These are phyloP conservation scores for Podila minutissima DNA, from an alignment of 192 early-diverging fungal genomes.

Conservation along the genomic window DNA sequence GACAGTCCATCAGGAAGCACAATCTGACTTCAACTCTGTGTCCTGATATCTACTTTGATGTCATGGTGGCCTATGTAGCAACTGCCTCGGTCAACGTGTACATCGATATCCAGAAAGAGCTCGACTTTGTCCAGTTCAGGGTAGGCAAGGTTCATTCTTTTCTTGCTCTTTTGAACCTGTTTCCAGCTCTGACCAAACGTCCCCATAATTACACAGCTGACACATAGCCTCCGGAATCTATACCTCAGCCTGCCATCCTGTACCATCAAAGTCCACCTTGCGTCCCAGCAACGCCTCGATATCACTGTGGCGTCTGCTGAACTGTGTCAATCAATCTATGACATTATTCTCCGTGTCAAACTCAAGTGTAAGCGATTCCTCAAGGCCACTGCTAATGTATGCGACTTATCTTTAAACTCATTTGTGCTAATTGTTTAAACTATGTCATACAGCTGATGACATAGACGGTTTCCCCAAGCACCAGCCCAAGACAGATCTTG, in stretches of 20 bases:
- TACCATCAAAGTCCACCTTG: slow-evolving; percentile 22
- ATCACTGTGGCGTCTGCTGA: slow-evolving; percentile 9
- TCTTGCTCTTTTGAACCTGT: background rate
- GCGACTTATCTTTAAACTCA: background rate
- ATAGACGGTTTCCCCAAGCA: slow-evolving; percentile 13
- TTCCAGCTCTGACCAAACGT: too few species aligned
- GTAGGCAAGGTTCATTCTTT: background rate
- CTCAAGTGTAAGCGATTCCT: slow-evolving; percentile 10
- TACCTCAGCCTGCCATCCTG: slow-evolving; percentile 1
- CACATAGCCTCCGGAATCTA: slow-evolving; percentile 22
- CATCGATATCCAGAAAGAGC: slow-evolving; percentile 26
- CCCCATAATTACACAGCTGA: slow-evolving; percentile 7
- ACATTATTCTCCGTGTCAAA: slow-evolving; percentile 17
- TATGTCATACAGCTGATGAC: slow-evolving; percentile 10
- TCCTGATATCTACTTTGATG: background rate
- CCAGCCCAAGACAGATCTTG: slow-evolving; percentile 26
- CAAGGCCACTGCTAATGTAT: background rate
- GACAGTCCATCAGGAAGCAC: background rate
- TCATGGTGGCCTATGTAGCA: background rate
- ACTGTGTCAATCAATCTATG: slow-evolving; percentile 16
- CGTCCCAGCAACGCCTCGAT: slow-evolving; percentile 21
- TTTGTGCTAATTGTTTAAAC: background rate
- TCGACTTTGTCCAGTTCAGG: slow-evolving; percentile 30
- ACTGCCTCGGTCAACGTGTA: slow-evolving; percentile 35
- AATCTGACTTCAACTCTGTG: background rate